Conservation (phyloP, 352 stramenopile species). For the Pythium aquatile region DNA sequence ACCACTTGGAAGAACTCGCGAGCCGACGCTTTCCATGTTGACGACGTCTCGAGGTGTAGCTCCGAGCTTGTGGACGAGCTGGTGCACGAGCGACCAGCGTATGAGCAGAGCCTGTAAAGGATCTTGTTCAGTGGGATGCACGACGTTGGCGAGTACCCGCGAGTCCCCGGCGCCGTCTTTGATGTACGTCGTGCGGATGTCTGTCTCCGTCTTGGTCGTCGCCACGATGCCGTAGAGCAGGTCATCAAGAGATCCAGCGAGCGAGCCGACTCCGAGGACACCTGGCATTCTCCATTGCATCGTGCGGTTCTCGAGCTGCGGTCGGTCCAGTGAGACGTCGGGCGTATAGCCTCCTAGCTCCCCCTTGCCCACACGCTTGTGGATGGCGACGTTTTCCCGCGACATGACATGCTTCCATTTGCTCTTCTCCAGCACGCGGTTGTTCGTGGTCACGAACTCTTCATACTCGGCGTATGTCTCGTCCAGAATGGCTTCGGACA, state of each 20-base stretch:
- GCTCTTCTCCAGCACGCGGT: conserved; percentile 10
- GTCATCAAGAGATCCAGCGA: conserved; percentile 51
- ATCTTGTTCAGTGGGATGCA: conserved; percentile 28
- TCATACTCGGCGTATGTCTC: conserved; percentile 9
- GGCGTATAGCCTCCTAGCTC: conserved; percentile 7
- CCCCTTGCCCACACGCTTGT: conserved; percentile 15
- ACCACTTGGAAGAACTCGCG: background rate
- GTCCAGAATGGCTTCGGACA: background rate
- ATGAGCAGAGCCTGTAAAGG: conserved; percentile 26
- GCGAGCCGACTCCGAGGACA: conserved; percentile 30
- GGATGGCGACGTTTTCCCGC: conserved; percentile 25
- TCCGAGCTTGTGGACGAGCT: conserved; percentile 14
- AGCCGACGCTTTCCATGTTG: conserved; percentile 17
- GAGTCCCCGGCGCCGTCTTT: conserved; percentile 21
- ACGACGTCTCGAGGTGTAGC: conserved; percentile 20
- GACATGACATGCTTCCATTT: conserved; percentile 21
- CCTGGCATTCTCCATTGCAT: conserved; percentile 18
- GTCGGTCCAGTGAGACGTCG: conserved; percentile 20
- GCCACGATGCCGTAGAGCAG: conserved; percentile 53
- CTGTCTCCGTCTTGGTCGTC: conserved; percentile 31
- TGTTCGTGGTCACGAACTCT: conserved; percentile 6
- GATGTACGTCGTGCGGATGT: conserved; percentile 33
- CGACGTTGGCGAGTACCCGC: conserved; percentile 42
- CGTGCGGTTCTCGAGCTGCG: conserved; percentile 34
- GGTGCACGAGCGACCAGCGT: conserved; percentile 23